These are phyloP conservation scores for Arthroderma uncinatum DNA, from an alignment of 2,329 filamentous ascomycete genomes.

Conservation along the genomic window DNA sequence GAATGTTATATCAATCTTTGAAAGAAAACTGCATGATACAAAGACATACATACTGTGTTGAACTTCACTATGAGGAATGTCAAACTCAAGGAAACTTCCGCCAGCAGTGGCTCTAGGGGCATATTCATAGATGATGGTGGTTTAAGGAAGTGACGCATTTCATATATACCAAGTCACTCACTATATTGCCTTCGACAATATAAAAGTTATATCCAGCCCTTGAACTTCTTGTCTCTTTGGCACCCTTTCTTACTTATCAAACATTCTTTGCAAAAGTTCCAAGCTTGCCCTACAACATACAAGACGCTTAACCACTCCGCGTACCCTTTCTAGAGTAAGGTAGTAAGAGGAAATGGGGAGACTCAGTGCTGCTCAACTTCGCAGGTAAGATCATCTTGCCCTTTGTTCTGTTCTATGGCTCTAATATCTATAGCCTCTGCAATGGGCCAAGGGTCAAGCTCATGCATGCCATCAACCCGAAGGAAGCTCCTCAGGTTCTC, in stretches of 20 bases:
- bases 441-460: slow-evolving; percentile 10
- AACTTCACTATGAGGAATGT: too few species aligned
- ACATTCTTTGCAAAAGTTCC: background rate
- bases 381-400: background rate
- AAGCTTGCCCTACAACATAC: background rate
- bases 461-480: slow-evolving; percentile 6
- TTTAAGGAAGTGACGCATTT: too few species aligned
- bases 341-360: background rate
- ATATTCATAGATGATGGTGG: too few species aligned
- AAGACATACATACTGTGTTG: too few species aligned
- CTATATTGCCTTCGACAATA: too few species aligned
- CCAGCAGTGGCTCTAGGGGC: too few species aligned
- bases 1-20: too few species aligned
- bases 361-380: background rate
- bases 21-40: too few species aligned
- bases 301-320: background rate
- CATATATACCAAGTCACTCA: too few species aligned
- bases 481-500: slow-evolving; percentile 8
- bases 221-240: background rate
- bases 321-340: background rate
- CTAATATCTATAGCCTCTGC: slow-evolving; percentile 7
- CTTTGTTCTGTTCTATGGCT: background rate
- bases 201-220: too few species aligned
- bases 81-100: too few species aligned
- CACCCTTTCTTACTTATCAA: background rate